Percentiles rank a stretch among this genome's conserved stretches.
phyloP scores from a whole-genome alignment of 2,329 filamentous ascomycete species.

The Colletotrichum chrysophilum region DNA sequence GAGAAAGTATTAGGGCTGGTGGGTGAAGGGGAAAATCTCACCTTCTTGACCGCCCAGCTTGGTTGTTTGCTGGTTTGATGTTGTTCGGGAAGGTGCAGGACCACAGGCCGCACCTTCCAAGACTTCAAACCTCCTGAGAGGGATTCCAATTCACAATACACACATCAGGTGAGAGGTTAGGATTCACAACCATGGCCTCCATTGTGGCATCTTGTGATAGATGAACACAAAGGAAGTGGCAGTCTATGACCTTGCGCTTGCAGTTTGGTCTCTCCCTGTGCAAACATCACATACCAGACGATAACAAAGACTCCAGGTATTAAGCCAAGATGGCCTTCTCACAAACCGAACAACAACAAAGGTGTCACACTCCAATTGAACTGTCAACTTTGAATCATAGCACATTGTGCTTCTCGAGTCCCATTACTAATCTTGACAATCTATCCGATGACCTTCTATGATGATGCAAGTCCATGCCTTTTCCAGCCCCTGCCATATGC shows the following conservation, averaged over 20 bases:
- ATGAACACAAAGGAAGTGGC: neutral
- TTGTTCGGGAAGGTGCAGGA: neutral
- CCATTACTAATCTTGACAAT: neutral
- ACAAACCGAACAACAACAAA: accelerated
- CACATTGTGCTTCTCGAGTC: neutral
- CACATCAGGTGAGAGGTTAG: neutral
- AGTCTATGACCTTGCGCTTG: neutral
- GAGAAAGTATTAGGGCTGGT: neutral
- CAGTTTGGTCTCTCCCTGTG: neutral
- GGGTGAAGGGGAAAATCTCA: neutral
- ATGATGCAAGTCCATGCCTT: neutral
- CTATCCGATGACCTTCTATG: neutral
- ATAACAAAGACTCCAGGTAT: accelerated
- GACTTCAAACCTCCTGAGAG: accelerated
- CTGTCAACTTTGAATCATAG: accelerated
- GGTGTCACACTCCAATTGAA: accelerated
- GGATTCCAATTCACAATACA: neutral
- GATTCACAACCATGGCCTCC: accelerated
- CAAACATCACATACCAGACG: neutral
- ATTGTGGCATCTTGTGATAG: neutral
- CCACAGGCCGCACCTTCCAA: neutral
- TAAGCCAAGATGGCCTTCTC: accelerated
- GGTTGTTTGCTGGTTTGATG: neutral
- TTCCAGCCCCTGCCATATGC: neutral
- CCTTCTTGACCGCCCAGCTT: neutral